Evolutionary conservation across 192 early-diverging fungal species (phyloP).

Genomic region (Paraglomus occultum): DNA sequence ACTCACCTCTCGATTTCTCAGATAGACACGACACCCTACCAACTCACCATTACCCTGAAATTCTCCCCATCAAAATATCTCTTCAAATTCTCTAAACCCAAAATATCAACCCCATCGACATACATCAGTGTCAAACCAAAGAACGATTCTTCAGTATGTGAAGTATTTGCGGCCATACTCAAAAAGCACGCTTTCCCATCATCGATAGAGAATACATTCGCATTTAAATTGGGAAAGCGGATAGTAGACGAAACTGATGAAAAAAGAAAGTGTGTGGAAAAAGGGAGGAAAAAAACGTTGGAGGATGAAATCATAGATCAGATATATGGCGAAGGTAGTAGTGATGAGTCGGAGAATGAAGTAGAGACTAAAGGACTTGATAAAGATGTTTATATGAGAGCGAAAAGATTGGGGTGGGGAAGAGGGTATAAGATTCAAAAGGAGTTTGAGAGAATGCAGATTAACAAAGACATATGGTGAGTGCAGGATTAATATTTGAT

Average conservation of each 20-base stretch:
- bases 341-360: constrained; percentile 13
- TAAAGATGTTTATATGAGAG: constrained; percentile 4
- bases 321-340: constrained; percentile 13
- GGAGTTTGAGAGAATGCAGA: constrained; percentile 38
- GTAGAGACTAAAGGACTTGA: constrained; percentile 5
- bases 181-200: constrained; percentile 6
- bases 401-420: constrained; percentile 34
- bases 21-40: constrained; percentile 15
- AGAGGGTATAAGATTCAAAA: constrained; percentile 35
- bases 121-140: too few species aligned
- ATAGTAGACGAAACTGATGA: background rate
- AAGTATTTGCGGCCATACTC: constrained; percentile 12
- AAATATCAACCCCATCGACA: background rate
- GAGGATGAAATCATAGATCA: constrained; percentile 16
- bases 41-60: constrained; percentile 24
- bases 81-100: constrained; percentile 29
- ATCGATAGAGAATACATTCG: constrained; percentile 18
- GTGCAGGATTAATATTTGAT: background rate
- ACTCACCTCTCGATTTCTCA: constrained; percentile 22
- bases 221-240: constrained; percentile 20
- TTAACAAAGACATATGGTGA: constrained; percentile 35
- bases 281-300: background rate
- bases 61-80: constrained; percentile 29
- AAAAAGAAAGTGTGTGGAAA: background rate
- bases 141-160: constrained; percentile 23